phyloP scores from a whole-genome alignment of 495 filamentous ascomycete species.

The Penicillium flavigenum region DNA sequence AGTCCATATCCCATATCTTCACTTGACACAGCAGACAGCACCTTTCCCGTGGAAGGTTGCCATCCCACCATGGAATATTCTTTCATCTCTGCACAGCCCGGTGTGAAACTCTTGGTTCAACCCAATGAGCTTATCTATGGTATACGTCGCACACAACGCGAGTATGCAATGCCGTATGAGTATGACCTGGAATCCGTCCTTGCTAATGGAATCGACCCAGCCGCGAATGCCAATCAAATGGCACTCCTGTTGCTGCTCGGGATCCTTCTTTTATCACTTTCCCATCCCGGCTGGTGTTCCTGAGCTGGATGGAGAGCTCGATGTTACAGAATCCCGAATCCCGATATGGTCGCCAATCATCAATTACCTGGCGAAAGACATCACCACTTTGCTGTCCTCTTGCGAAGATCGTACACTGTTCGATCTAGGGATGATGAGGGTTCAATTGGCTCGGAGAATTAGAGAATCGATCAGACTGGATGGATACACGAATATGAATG shows the following conservation, averaged over 20 bases:
- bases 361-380: neutral
- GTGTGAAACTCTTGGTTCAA: slow-evolving; percentile 7
- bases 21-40: slow-evolving; percentile 8
- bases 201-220: neutral
- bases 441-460: neutral
- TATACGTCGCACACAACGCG: neutral
- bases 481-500: neutral
- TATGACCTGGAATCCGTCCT: neutral
- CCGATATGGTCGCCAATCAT: neutral
- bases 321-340: neutral
- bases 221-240: neutral
- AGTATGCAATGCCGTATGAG: slow-evolving; percentile 1
- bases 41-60: neutral
- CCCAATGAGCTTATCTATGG: neutral
- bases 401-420: neutral
- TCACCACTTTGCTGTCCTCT: neutral
- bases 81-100: neutral
- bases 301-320: neutral
- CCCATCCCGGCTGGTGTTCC: neutral
- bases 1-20: slow-evolving; percentile 5
- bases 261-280: slow-evolving; percentile 1
- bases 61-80: neutral
- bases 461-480: neutral
- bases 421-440: neutral
- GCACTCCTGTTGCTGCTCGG: neutral